Evolutionary conservation across 352 stramenopile genomes (phyloP).

Genomic region (Pythium inflatum): DNA sequence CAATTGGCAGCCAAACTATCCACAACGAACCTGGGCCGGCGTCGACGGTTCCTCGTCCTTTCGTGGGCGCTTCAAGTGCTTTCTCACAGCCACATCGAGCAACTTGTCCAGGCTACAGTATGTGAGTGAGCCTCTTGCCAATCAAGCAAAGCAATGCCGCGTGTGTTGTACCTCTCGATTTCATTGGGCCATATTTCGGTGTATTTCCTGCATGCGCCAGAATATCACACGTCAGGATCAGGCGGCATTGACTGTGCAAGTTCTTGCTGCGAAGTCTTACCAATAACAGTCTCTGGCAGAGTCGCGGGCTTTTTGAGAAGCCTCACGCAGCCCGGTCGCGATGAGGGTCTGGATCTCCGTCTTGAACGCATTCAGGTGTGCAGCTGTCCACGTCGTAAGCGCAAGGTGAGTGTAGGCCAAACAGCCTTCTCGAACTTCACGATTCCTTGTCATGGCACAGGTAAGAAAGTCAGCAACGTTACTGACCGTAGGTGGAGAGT

Average conservation of each 20-base stretch:
- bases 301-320: constrained; percentile 61
- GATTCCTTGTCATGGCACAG: constrained; percentile 46
- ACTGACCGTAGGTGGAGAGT: too few relatives aligned
- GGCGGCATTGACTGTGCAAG: neutral
- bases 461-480: neutral
- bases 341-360: constrained; percentile 44
- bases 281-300: constrained; percentile 66
- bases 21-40: constrained; percentile 40
- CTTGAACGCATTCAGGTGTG: constrained; percentile 51
- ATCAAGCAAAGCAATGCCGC: neutral
- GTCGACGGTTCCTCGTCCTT: constrained; percentile 39
- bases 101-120: constrained; percentile 44
- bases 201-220: constrained; percentile 56
- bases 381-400: constrained; percentile 41
- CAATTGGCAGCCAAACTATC: neutral
- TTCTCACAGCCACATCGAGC: constrained; percentile 60
- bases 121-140: neutral
- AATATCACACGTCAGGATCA: neutral
- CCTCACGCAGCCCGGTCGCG: constrained; percentile 52
- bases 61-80: constrained; percentile 59
- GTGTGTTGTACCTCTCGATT: constrained; percentile 37
- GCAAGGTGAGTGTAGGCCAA: constrained; percentile 55
- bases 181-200: constrained; percentile 51
- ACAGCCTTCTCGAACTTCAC: constrained; percentile 65
- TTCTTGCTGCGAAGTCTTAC: constrained; percentile 24